Conservation (phyloP, 768 basidiomycete genomes). For the Rhodocollybia butyracea region DNA sequence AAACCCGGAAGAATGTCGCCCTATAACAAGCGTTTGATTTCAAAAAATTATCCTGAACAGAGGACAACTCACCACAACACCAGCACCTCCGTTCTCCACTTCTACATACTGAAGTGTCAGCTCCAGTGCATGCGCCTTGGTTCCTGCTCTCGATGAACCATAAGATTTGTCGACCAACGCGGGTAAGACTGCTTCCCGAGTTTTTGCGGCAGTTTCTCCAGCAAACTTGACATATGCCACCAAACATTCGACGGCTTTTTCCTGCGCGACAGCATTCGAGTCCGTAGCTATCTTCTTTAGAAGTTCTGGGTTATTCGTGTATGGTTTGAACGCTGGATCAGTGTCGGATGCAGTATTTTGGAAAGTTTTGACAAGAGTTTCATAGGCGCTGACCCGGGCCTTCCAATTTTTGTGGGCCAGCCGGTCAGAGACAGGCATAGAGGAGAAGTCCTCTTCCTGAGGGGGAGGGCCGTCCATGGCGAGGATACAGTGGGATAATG, state of each 20-base stretch:
- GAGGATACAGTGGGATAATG: not conserved
- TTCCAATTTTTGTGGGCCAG: slow-evolving; percentile 99
- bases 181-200: slow-evolving; percentile 79
- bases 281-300: slow-evolving; percentile 89
- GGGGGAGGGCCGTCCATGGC: slow-evolving; percentile 89
- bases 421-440: slow-evolving; percentile 73
- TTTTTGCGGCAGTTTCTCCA: slow-evolving; percentile 83
- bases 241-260: slow-evolving; percentile 92
- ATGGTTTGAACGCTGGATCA: slow-evolving; percentile 92
- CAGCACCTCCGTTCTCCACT: slow-evolving; percentile 85
- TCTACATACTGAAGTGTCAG: slow-evolving; percentile 88
- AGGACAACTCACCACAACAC: slow-evolving; percentile 72
- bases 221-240: slow-evolving; percentile 86
- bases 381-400: slow-evolving; percentile 92
- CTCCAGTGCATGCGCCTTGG: slow-evolving; percentile 84
- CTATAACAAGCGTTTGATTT: slow-evolving; percentile 34
- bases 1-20: slow-evolving; percentile 81
- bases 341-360: slow-evolving; percentile 87
- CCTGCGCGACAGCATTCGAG: slow-evolving; percentile 95
- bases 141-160: slow-evolving; percentile 86
- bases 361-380: slow-evolving; percentile 82
- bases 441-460: slow-evolving; percentile 89
- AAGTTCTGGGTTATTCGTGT: slow-evolving; percentile 69
- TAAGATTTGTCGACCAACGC: slow-evolving; percentile 95
- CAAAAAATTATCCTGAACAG: slow-evolving; percentile 17